Percentiles rank a stretch among this genome's conserved stretches.
These are phyloP conservation scores for Populus tomentosa DNA, from an alignment of 441 rosid genomes.

Conservation along the genomic window DNA sequence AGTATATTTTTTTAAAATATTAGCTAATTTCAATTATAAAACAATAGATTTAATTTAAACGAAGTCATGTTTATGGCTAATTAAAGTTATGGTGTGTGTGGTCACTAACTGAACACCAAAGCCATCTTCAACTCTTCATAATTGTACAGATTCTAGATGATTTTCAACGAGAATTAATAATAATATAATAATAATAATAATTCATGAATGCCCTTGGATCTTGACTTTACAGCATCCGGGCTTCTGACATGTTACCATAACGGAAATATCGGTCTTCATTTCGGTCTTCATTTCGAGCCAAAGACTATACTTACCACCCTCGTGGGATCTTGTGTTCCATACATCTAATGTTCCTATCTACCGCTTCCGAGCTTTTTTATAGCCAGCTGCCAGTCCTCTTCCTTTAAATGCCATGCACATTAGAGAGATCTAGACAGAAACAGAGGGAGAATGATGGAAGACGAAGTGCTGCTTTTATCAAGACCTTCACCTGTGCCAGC, in stretches of 20 bases:
- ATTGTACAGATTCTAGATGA: background rate
- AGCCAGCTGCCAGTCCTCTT: background rate
- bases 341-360: slow-evolving; percentile 6
- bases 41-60: background rate
- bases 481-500: slow-evolving; percentile 1
- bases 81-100: background rate
- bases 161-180: background rate
- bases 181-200: too few species aligned
- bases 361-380: background rate
- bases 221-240: background rate
- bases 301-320: slow-evolving; percentile 22
- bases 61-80: background rate
- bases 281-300: too few species aligned
- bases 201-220: background rate
- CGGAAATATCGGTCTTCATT: background rate
- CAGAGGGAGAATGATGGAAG: slow-evolving; percentile 5
- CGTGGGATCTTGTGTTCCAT: slow-evolving; percentile 1
- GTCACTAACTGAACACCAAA: background rate
- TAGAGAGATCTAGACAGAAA: background rate
- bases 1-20: too few species aligned
- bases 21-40: too few species aligned
- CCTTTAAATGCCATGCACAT: background rate
- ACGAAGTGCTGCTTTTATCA: slow-evolving; percentile 9
- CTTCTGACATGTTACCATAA: background rate
- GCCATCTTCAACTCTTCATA: background rate